A percentile compares a stretch with the other conserved stretches of the same genome.
These are phyloP conservation scores for Penicillium samsonianum DNA, from an alignment of 495 filamentous ascomycete species.

Conservation along the genomic window DNA sequence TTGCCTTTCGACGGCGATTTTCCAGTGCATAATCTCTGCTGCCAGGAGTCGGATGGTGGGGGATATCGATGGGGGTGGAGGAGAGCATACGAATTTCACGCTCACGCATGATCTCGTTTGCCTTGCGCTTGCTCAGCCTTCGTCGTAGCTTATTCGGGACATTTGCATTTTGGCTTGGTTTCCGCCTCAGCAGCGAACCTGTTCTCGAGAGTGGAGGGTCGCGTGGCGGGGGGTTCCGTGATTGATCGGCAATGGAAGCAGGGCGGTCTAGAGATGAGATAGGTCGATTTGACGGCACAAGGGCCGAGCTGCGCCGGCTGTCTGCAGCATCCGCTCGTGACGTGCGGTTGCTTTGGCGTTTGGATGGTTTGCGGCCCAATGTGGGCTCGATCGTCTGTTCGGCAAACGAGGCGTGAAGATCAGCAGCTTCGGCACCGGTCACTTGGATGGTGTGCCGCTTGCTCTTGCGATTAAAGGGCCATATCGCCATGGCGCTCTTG, in stretches of 20 bases:
- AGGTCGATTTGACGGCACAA: constrained; percentile 33
- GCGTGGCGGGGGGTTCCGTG: constrained; percentile 10
- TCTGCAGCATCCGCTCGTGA: constrained; percentile 34
- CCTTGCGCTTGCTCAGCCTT: constrained; percentile 76
- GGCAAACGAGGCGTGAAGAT: constrained; percentile 28
- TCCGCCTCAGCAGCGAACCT: constrained; percentile 65
- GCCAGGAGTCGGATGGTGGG: constrained; percentile 58
- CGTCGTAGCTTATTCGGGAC: constrained; percentile 57
- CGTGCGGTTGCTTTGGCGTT: constrained; percentile 41
- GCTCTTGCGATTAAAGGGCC: constrained; percentile 73
- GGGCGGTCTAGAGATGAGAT: constrained; percentile 24
- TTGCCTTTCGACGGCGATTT: constrained; percentile 58
- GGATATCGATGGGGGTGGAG: constrained; percentile 61
- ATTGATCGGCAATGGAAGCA: constrained; percentile 18
- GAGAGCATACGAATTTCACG: constrained; percentile 86
- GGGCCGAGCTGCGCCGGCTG: constrained; percentile 33
- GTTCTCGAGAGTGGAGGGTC: constrained; percentile 43
- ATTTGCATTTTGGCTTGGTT: constrained; percentile 56
- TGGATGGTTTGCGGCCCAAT: constrained; percentile 44
- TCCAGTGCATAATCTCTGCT: constrained; percentile 50
- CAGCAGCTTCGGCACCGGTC: constrained; percentile 37
- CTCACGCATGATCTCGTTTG: constrained; percentile 71
- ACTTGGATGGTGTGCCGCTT: constrained; percentile 52
- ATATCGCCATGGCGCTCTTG: constrained; percentile 64
- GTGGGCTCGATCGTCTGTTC: constrained; percentile 29